Conservation (phyloP, 148 eudicot species). For the Gaultheria prostrata region DNA sequence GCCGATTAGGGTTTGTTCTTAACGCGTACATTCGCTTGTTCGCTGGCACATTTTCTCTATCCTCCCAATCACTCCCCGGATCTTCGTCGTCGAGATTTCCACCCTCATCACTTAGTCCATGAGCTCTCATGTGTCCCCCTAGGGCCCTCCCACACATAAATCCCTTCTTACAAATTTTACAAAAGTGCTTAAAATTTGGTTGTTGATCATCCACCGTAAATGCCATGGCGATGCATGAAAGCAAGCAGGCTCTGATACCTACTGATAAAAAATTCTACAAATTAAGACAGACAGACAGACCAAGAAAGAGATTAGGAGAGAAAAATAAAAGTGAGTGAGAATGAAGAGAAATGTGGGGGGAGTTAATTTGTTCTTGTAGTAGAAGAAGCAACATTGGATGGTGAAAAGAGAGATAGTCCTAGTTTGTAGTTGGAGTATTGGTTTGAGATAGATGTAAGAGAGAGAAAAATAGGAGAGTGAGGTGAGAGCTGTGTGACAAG, state of each 20-base stretch:
- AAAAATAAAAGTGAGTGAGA: not conserved
- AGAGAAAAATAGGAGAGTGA: conserved; percentile 42
- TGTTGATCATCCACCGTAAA: conserved; percentile 56
- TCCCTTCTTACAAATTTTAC: conserved; percentile 83
- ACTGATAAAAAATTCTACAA: not conserved
- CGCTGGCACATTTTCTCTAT: conserved; percentile 31
- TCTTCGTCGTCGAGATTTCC: conserved; percentile 57
- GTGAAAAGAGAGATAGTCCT: conserved; percentile 57
- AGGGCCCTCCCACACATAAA: conserved; percentile 91
- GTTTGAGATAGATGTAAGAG: conserved; percentile 26
- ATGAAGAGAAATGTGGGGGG: conserved; percentile 19
- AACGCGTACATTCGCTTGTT: conserved; percentile 68
- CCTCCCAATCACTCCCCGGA: conserved; percentile 68
- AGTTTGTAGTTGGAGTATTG: conserved; percentile 70
- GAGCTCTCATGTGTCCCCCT: conserved; percentile 98
- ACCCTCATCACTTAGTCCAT: conserved; percentile 71
- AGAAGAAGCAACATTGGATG: conserved; percentile 46
- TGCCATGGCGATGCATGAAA: conserved; percentile 37
- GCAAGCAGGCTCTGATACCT: not conserved
- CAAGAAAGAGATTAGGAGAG: not conserved
- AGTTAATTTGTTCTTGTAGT: conserved; percentile 38
- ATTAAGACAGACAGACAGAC: not conserved
- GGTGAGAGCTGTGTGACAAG: conserved; percentile 63
- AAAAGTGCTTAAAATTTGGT: conserved; percentile 69
- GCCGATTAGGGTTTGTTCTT: conserved; percentile 81